phyloP scores from a whole-genome alignment of 805 yeast genomes.

The Millerozyma miso region DNA sequence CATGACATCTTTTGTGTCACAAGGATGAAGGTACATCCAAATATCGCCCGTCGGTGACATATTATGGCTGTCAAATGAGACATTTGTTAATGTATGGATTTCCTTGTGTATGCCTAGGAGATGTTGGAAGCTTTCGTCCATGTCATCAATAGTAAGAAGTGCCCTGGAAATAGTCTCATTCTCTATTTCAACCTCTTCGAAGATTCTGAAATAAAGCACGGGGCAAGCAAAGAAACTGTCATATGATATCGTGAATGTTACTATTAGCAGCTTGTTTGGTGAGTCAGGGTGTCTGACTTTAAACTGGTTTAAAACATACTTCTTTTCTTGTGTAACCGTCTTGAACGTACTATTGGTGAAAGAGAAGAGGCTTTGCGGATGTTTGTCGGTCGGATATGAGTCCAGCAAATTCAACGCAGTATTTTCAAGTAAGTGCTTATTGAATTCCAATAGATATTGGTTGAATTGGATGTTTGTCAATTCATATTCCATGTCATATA shows the following conservation, averaged over 20 bases:
- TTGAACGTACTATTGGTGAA: neutral
- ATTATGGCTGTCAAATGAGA: constrained; percentile 11
- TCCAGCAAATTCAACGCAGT: neutral
- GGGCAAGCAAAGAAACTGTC: constrained; percentile 30
- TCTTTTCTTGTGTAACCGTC: neutral
- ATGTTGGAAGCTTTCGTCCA: neutral
- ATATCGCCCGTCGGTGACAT: constrained; percentile 6
- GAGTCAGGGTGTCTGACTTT: neutral
- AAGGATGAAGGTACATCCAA: constrained; percentile 29
- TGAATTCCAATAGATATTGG: neutral
- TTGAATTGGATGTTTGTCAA: neutral
- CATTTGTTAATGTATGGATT: neutral
- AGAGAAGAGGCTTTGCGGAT: too few relatives aligned
- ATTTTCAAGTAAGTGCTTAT: neutral
- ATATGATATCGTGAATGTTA: constrained; percentile 23
- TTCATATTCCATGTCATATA: neutral
- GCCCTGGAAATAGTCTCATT: neutral
- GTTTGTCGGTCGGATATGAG: too few relatives aligned
- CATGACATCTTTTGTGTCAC: constrained; percentile 20
- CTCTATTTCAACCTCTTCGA: constrained; percentile 2
- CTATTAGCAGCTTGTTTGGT: constrained; percentile 4
- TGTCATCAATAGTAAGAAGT: neutral
- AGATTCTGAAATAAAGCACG: constrained; percentile 21
- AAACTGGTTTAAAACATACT: neutral
- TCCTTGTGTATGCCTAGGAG: constrained; percentile 1